A percentile compares a stretch with the other conserved stretches of the same genome.
Evolutionary conservation across 306 rosid species (phyloP).

Genomic region (Quercus mongolica): DNA sequence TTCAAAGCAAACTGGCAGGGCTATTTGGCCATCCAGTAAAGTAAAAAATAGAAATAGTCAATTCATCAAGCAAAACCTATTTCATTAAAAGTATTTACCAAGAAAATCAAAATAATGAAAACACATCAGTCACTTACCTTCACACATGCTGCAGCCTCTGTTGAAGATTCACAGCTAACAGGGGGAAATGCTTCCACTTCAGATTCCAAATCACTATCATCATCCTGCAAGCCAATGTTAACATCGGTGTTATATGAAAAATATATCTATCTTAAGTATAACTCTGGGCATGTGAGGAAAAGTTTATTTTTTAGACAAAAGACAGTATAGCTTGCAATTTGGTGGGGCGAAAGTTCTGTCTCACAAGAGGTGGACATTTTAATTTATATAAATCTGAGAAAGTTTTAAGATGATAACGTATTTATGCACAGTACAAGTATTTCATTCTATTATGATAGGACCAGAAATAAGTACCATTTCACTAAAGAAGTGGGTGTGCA

Average conservation of each 20-base stretch:
- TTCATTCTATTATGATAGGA: not conserved
- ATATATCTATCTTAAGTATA: not conserved
- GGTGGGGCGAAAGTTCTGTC: not conserved
- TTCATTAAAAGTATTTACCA: not conserved
- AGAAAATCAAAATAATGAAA: not conserved
- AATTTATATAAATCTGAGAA: not conserved
- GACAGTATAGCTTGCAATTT: not conserved
- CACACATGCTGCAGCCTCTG: constrained; percentile 82
- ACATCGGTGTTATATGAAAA: constrained; percentile 10
- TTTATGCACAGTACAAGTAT: not conserved
- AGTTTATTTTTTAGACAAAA: not conserved
- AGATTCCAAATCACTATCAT: constrained; percentile 81
- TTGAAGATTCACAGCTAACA: constrained; percentile 44
- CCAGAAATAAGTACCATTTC: not conserved
- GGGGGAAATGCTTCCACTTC: constrained; percentile 64
- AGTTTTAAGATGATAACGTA: not conserved
- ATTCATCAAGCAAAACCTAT: not conserved
- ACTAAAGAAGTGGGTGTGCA: not conserved
- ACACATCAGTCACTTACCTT: constrained; percentile 42
- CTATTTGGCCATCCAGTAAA: not conserved
- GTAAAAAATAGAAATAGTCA: not conserved
- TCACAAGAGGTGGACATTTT: not conserved
- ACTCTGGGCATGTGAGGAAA: not conserved
- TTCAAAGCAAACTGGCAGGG: not conserved
- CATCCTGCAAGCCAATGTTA: constrained; percentile 61